Base-by-base conservation (phyloP, 2,329 filamentous ascomycete genomes). In the Colletotrichum liaoningense region DNA sequence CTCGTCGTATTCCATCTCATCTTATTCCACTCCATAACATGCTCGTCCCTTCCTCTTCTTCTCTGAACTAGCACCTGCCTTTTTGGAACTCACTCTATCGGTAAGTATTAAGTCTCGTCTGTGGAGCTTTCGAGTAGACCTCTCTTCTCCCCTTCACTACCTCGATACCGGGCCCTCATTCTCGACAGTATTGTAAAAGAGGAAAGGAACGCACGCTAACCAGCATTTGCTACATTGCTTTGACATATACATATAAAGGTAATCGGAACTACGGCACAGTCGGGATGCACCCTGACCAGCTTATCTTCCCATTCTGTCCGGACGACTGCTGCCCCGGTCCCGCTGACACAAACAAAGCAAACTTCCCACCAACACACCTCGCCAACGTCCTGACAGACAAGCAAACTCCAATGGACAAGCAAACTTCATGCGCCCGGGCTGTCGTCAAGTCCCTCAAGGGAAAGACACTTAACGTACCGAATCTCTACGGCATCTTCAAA, bases 401-500 rank as follows among this genome's bases (percentile, higher is more conserved):
- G 42, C 16, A 49, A 49, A 11, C 42, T 49, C 19, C 22, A 12
- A 67, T 67, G 56, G 49, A 33, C 14, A 54, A 62, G 22, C 16
- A 54, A 4, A 5, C 26, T 19, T 24, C 24, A 4, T 52, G 70
- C 11, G 5, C 62, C n/a, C 62, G 30, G 22, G 65, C 75, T 60
- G 72, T 79, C 35, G 62, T 76, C 24, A 56, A 68, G 19, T 73
- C 77, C 57, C 76, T 82, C 59, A 76, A 76, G 14, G 80, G 80
- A 62, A 75, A 79, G 60, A 77, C 74, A 5, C 70, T 82, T 22
- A 77, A 74, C 42, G 69, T 82, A 24, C 78, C 81, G 5, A 74
- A 79, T 49, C 75, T 82, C 59, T 71, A 63, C 4, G 35, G 52
- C 33, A 64, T 80, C 38, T 78, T 82, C 67, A 64, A 63, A 14